A percentile compares a stretch with the other conserved stretches of the same genome.
Evolutionary conservation across 495 filamentous ascomycete genomes (phyloP).

Genomic region (Hyaloscypha bicolor): DNA sequence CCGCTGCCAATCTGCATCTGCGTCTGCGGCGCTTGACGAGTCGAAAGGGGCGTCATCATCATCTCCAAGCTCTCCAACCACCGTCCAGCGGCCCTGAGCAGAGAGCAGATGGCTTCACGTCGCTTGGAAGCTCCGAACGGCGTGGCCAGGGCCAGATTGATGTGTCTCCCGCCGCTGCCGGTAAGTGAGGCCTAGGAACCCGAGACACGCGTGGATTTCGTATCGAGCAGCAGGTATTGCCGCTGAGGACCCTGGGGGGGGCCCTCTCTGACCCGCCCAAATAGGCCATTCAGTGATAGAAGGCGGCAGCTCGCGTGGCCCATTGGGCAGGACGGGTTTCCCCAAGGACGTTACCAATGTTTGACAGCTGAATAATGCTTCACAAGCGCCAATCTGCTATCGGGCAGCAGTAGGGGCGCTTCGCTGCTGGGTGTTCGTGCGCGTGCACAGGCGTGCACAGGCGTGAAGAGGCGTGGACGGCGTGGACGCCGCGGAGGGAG

Average conservation of each 20-base stretch:
- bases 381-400: constrained; percentile 17
- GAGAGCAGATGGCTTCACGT: background rate
- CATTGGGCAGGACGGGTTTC: background rate
- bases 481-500: too few relatives aligned
- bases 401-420: constrained; percentile 9
- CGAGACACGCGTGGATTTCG: background rate
- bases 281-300: constrained; percentile 14
- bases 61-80: background rate
- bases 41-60: background rate
- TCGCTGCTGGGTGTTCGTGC: background rate
- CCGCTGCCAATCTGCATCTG: background rate
- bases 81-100: background rate
- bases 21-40: background rate
- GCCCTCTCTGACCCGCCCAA: background rate
- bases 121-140: background rate
- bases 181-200: background rate
- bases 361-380: constrained; percentile 21
- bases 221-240: constrained; percentile 6
- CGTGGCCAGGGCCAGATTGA: background rate
- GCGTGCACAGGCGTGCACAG: background rate
- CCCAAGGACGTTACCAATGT: constrained; percentile 7
- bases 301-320: constrained; percentile 1
- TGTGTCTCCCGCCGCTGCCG: background rate
- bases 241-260: constrained; percentile 8
- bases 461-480: background rate